Base-by-base conservation (phyloP, 257 asterid species). In the Jaltomata sinuosa region DNA sequence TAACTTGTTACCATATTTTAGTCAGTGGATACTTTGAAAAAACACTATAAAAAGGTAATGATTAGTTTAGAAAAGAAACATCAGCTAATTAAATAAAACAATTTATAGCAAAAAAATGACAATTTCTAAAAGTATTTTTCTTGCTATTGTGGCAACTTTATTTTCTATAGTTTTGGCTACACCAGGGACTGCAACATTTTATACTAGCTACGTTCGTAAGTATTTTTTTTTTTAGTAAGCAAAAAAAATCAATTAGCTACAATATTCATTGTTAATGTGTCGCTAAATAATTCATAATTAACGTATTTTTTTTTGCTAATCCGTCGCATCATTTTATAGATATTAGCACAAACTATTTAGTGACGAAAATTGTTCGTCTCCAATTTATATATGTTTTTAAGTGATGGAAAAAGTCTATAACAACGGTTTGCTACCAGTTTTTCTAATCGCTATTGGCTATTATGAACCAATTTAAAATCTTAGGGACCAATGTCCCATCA, bases 171-270 rank as follows among this genome's bases (percentile, higher is more conserved):
- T 86, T 74, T 54, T 71, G 22, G 90, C 90, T 16, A 80, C 69
- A 55, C 85, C 89, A 9, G 91, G 92, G 74, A 90, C 90, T 8
- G 93, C 91, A 25, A 90, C 90, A 15, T 88, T 84, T 83, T 90
- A 90, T 54, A 80, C 89, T 11, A 78, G 2, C 59, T 90, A 90
- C 21, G 82, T 87, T 80, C 91, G 93, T 90, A 81, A 79, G 90
- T 65, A 16, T 38, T 38, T 61, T 21, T 36, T 34, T 5, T 15
- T 50, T 50, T 3, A 50, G 4, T 50, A 16, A 52, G 16, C 18
- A 16, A 11, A 18, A 52, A 50, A 14, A 5, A 52, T 1, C 8
- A 52, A 16, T 18, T 16, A 52, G 8, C 8, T 52, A 52, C 5
- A 18, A 16, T 0, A 55, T 55, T 55, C 1, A 1, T 8, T 1